Conservation (phyloP, 495 filamentous ascomycete genomes). For the Extremus antarcticus region DNA sequence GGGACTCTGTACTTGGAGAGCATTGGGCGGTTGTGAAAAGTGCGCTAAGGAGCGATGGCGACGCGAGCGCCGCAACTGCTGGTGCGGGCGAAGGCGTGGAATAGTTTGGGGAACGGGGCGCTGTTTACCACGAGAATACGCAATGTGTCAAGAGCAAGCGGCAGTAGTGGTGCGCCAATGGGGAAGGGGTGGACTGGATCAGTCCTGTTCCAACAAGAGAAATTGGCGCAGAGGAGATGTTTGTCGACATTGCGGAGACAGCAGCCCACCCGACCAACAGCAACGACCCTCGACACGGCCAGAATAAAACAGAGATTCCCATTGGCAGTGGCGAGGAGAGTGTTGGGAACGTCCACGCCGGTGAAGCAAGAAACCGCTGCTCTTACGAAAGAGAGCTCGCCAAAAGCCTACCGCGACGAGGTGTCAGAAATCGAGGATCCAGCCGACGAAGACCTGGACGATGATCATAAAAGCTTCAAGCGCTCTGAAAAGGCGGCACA, state of each 20-base stretch:
- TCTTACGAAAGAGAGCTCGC: background rate
- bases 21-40: too few relatives aligned
- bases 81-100: constrained; percentile 23
- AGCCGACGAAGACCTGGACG: constrained; percentile 35
- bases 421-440: constrained; percentile 21
- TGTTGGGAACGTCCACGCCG: constrained; percentile 4
- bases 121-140: constrained; percentile 26
- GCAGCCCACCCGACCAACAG: background rate
- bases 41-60: too few relatives aligned
- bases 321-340: background rate
- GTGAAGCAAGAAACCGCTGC: background rate
- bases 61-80: constrained; percentile 20
- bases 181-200: background rate
- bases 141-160: background rate
- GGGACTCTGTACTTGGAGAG: too few relatives aligned
- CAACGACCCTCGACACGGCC: too few relatives aligned
- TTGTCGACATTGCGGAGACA: constrained; percentile 1
- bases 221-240: background rate
- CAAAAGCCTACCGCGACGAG: constrained; percentile 17
- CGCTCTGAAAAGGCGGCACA: constrained; percentile 69
- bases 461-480: constrained; percentile 49
- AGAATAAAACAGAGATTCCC: too few relatives aligned
- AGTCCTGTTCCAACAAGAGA: background rate
- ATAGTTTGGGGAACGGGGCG: constrained; percentile 27
- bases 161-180: too few relatives aligned